phyloP scores from a whole-genome alignment of 2,329 filamentous ascomycete species.

The Parastagonospora nodorum region DNA sequence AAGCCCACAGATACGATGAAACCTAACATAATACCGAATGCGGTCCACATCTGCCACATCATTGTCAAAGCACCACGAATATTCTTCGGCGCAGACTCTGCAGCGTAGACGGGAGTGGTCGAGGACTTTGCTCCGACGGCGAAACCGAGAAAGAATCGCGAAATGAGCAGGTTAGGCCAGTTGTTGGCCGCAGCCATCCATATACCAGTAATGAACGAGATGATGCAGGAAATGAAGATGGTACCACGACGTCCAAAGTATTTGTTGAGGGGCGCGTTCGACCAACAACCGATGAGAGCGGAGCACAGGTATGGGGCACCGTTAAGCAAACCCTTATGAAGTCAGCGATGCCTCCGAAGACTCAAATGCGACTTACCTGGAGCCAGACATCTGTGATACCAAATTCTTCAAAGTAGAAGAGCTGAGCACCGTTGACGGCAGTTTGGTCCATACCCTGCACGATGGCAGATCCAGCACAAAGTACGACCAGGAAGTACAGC shows the following conservation, averaged over 20 bases:
- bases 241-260: constrained; percentile 38
- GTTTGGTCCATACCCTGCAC: constrained; percentile 63
- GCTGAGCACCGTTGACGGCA: constrained; percentile 40
- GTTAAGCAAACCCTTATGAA: constrained; percentile 28
- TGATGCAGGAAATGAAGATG: constrained; percentile 42
- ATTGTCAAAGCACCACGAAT: constrained; percentile 58
- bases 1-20: constrained; percentile 40
- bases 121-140: constrained; percentile 40
- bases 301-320: constrained; percentile 36
- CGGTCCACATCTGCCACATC: constrained; percentile 57
- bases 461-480: constrained; percentile 70
- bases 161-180: constrained; percentile 39
- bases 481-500: constrained; percentile 68
- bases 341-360: no score
- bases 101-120: constrained; percentile 55
- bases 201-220: constrained; percentile 39
- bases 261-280: constrained; percentile 39
- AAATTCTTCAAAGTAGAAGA: constrained; percentile 39
- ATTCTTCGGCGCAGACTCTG: constrained; percentile 54
- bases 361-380: background rate
- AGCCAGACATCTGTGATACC: constrained; percentile 35
- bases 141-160: constrained; percentile 40
- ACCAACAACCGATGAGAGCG: constrained; percentile 49
- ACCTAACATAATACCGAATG: constrained; percentile 41
- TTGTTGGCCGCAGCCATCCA: constrained; percentile 39